Evolutionary conservation across 352 stramenopile genomes (phyloP).

Genomic region (Elongisporangium undulatum): DNA sequence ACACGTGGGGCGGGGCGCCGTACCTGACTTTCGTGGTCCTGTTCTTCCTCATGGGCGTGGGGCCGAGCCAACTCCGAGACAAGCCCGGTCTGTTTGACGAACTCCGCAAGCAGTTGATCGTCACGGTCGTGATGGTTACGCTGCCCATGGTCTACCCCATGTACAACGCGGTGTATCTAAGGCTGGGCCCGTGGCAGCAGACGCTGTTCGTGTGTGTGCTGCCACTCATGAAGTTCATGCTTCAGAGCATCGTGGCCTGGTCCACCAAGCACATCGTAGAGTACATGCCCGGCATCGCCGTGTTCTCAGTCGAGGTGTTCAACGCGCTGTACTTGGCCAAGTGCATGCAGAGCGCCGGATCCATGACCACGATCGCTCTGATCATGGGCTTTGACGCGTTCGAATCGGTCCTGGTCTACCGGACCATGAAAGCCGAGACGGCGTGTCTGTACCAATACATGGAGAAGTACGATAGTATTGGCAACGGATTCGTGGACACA

Average conservation of each 20-base stretch:
- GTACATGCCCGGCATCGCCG: slow-evolving; percentile 9
- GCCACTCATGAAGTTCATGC: slow-evolving; percentile 13
- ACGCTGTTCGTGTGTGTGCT: slow-evolving; percentile 10
- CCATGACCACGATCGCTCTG: slow-evolving; percentile 9
- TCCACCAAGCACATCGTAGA: slow-evolving; percentile 14
- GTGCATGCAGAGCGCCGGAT: slow-evolving; percentile 27
- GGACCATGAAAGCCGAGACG: too few species aligned
- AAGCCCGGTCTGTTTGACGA: too few species aligned
- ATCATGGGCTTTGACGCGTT: slow-evolving; percentile 8
- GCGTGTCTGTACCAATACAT: too few species aligned
- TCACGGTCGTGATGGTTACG: slow-evolving; percentile 4
- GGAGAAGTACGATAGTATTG: too few species aligned
- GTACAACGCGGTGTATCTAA: slow-evolving; percentile 10
- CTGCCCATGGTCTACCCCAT: slow-evolving; percentile 13
- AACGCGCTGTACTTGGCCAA: slow-evolving; percentile 25
- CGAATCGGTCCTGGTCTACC: too few species aligned
- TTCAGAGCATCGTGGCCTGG: slow-evolving; percentile 15
- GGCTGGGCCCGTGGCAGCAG: neutral
- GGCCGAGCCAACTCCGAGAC: neutral
- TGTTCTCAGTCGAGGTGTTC: slow-evolving; percentile 25
- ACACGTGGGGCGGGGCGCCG: slow-evolving; percentile 12
- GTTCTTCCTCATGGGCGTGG: slow-evolving; percentile 13
- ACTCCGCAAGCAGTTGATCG: slow-evolving; percentile 2
- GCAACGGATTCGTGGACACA: too few species aligned
- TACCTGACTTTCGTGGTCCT: slow-evolving; percentile 12